Evolutionary conservation across 2,329 filamentous ascomycete species (phyloP), one percentile per base, ranked within the genome.

Genomic region (Huntiella abstrusa): DNA sequence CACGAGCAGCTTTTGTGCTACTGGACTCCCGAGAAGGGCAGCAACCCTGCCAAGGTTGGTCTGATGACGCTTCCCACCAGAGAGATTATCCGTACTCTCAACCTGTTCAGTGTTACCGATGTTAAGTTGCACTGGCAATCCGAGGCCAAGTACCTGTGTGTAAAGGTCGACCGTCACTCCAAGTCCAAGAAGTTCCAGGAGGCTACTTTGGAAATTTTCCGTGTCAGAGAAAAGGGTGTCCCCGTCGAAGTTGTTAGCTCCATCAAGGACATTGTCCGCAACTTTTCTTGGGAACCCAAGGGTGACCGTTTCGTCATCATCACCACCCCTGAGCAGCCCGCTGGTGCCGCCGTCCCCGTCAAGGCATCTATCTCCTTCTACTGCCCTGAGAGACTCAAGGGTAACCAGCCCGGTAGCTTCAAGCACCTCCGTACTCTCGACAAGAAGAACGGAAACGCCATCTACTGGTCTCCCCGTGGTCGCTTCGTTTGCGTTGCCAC

Each of bases 41-140:
- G 85, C 71, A 96, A 94, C 66, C 92, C 91, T 37, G 91, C 91
- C 56, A 93, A 92, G 70, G 91, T 98, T 55, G 86, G 82, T 54
- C 68, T 98, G 56, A 96, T 98, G 88, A 87, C 79, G 65, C 76
- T 98, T 53, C 91, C 91, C 5, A 87, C 83, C 50, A 96, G 95
- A 68, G 79, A 96, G 64, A 75, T 95, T 54, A 79, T 98, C 52
- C 80, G 91, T 57, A 92, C 88, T 4, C 75, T 94, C 59, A 98
- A 98, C 61, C 75, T 98, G 40, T 96, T 98, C 75, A 96, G 91
- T 60, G 91, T 98, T 49, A 85, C 84, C 40, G 91, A 98, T 61
- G 91, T 83, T 49, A 98, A 96, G 69, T 75, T 98, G 13, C 91
- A 98, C 71, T 98, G 91, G 91, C 91, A 98, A 66, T 94, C 86